Percentiles rank a stretch among this genome's conserved stretches.
phyloP scores from a whole-genome alignment of 2,329 filamentous ascomycete genomes.

The Cladophialophora yegresii region DNA sequence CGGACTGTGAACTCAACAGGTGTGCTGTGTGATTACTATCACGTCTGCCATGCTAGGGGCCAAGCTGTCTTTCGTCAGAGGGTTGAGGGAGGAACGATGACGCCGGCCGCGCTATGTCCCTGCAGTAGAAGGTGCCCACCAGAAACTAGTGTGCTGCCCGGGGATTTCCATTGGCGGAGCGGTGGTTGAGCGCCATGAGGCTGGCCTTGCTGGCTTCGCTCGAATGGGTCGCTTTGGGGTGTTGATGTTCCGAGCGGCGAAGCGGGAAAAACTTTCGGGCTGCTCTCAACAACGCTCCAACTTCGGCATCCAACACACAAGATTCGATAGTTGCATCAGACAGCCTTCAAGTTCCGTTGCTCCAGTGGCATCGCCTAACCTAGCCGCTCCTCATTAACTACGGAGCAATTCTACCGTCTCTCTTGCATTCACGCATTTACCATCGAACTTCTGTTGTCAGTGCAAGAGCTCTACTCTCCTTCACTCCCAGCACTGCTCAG shows the following conservation, averaged over 20 bases:
- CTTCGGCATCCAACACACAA: conserved; percentile 15
- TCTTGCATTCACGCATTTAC: neutral
- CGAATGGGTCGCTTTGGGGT: conserved; percentile 9
- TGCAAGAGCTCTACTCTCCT: conserved; percentile 17
- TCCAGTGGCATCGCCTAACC: conserved; percentile 13
- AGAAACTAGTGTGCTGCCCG: conserved; percentile 17
- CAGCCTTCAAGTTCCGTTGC: conserved; percentile 21
- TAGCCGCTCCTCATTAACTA: conserved; percentile 25
- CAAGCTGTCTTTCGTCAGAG: conserved; percentile 12
- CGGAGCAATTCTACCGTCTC: neutral
- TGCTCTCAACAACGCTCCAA: conserved; percentile 19
- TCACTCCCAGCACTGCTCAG: conserved; percentile 7
- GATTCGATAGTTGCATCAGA: conserved; percentile 2
- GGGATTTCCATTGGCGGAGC: conserved; percentile 15
- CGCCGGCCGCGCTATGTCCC: conserved; percentile 25
- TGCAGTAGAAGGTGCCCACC: conserved; percentile 28
- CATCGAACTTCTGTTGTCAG: neutral
- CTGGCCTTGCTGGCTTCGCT: conserved; percentile 1
- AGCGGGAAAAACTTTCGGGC: conserved; percentile 23
- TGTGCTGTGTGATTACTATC: conserved; percentile 9
- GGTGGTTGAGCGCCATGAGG: conserved; percentile 7
- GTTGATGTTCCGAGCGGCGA: conserved; percentile 12
- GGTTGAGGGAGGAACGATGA: conserved; percentile 22
- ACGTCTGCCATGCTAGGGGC: neutral
- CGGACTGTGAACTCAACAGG: too few relatives aligned